Evolutionary conservation across 2,329 filamentous ascomycete species (phyloP), one percentile per base, ranked within the genome.

Genomic region (Stagonosporopsis chrysanthemi): DNA sequence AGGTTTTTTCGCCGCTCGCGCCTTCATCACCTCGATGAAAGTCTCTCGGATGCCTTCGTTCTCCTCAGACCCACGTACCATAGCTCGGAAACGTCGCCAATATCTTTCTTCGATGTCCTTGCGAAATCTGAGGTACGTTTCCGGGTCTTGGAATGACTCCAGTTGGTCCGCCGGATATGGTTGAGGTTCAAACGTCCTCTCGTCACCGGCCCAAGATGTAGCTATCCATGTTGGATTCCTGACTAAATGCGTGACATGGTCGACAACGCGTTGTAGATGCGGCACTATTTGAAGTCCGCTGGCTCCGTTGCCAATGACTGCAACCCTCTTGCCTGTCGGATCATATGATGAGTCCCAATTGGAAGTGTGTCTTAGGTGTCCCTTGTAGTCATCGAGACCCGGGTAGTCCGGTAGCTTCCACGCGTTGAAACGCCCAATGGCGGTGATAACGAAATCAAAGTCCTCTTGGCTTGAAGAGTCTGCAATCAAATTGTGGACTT

Each of bases 221-320:
- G 75, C 65, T 78, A 81, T 41, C 81, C 80, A 88, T 68, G 66
- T 89, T 84, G 11, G 87, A 83, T 22, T 73, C 84, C 86, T 76
- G 84, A 88, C 60, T 86, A 84, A 52, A 70, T 80, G 35, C 86
- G 53, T 73, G 29, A 75, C 33, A 73, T 80, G 6, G 81, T 48
- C 79, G 79, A 73, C 63, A 84, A 86, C 62, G 0, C 80, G 81
- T 4, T 82, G 85, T 75, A 83, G 81, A 38, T 84, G 85, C 52
- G 90, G 87, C 1, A 83, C 80, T 47, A 88, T 81, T 63, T 89
- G 87, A 1, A 89, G 83, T 0, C 86, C 87, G 0, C 84, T 84
- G 0, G 86, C 84, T 6, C 87, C 87, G 0, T 86, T 89, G 12
- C 87, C 87, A 42, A 90, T 85, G 51, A 89, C 81, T 7, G 83